A percentile compares a stretch with the other conserved stretches of the same genome.
phyloP scores from a whole-genome alignment of 805 yeast genomes.

The Cyberlindnera euphorbiiphila region DNA sequence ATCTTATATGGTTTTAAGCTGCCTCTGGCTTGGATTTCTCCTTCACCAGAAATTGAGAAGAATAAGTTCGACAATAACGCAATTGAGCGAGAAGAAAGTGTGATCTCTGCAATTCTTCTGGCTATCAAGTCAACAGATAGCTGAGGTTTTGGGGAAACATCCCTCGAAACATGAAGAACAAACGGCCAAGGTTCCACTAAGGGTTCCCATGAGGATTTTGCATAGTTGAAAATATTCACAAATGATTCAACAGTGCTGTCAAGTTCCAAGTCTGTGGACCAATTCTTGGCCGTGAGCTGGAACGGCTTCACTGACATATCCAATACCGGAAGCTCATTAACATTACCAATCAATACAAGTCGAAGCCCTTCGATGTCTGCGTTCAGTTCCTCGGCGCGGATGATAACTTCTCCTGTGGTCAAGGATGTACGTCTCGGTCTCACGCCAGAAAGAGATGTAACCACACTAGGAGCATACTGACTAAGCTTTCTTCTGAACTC shows the following conservation, averaged over 20 bases:
- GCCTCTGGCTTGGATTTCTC: conserved; percentile 61
- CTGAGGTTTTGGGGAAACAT: conserved; percentile 41
- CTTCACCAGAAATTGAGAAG: conserved; percentile 49
- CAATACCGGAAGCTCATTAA: conserved; percentile 83
- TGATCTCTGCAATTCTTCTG: conserved; percentile 70
- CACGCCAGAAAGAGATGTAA: conserved; percentile 45
- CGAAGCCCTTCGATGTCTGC: conserved; percentile 73
- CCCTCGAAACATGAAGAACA: conserved; percentile 61
- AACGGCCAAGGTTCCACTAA: conserved; percentile 84
- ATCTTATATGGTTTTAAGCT: conserved; percentile 79
- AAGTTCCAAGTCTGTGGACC: conserved; percentile 82
- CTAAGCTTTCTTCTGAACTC: conserved; percentile 59
- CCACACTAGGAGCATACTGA: conserved; percentile 65
- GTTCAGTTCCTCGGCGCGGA: conserved; percentile 65
- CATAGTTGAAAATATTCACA: conserved; percentile 79
- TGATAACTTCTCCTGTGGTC: conserved; percentile 36
- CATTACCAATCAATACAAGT: conserved; percentile 81
- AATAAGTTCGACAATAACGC: conserved; percentile 71
- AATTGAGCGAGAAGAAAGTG: conserved; percentile 77
- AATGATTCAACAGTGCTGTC: conserved; percentile 60
- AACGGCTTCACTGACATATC: conserved; percentile 75
- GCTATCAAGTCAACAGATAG: conserved; percentile 69
- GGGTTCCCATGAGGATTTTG: conserved; percentile 95
- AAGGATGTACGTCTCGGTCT: conserved; percentile 22
- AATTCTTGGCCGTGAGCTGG: conserved; percentile 62